Conservation (phyloP, 2,329 filamentous ascomycete species). For the Dactylellina haptotyla region DNA sequence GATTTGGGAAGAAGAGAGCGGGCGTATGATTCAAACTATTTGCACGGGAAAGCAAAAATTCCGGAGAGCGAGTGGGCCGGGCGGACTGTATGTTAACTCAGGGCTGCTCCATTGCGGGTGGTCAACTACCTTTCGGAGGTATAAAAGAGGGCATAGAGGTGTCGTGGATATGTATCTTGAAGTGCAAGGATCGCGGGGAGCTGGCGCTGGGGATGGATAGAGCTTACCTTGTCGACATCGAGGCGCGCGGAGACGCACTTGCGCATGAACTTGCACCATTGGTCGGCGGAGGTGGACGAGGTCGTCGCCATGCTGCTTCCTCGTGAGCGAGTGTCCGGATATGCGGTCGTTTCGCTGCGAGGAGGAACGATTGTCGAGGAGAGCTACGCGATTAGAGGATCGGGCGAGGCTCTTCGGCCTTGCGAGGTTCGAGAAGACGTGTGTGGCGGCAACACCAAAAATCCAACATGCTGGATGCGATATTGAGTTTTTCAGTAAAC, state of each 20-base stretch:
- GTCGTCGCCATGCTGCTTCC: slow-evolving; percentile 1
- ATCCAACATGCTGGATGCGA: slow-evolving; percentile 4
- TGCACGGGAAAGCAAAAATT: background rate
- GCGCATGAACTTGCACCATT: slow-evolving; percentile 52
- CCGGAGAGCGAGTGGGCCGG: slow-evolving; percentile 1
- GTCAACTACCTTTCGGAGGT: slow-evolving; percentile 41
- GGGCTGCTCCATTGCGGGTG: slow-evolving; percentile 28
- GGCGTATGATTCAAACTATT: slow-evolving; percentile 67
- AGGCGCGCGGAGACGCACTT: slow-evolving; percentile 46
- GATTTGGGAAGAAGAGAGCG: slow-evolving; percentile 66
- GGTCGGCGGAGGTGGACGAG: slow-evolving; percentile 13
- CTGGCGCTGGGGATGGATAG: background rate
- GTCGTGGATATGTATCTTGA: too few species aligned
- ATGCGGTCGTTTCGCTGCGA: too few species aligned
- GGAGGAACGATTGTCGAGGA: background rate
- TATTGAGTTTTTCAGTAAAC: background rate
- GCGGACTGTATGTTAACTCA: slow-evolving; percentile 39
- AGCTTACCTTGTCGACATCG: slow-evolving; percentile 49
- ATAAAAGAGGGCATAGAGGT: too few species aligned
- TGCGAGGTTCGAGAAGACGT: background rate
- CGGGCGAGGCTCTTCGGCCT: background rate
- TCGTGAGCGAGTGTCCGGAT: background rate
- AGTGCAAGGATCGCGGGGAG: slow-evolving; percentile 1
- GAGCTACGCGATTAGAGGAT: background rate
- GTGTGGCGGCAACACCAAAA: background rate